A percentile compares a stretch with the other conserved stretches of the same genome.
These are phyloP conservation scores for Phytophthora melonis DNA, from an alignment of 352 stramenopile species.

Conservation along the genomic window DNA sequence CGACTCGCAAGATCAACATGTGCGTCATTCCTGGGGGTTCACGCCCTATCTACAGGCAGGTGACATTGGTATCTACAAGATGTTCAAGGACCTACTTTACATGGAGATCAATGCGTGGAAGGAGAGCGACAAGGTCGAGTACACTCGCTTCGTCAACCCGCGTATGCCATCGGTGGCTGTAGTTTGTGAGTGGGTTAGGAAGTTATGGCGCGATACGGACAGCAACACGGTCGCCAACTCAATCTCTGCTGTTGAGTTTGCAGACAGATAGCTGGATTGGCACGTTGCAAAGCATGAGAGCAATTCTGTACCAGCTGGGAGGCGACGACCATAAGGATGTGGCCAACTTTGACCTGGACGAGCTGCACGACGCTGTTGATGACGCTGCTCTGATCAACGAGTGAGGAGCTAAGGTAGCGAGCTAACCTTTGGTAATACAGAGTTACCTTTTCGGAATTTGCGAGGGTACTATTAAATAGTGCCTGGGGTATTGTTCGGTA, in stretches of 20 bases:
- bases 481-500: too few species aligned
- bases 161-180: not conserved
- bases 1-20: constrained; percentile 1
- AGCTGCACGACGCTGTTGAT: too few species aligned
- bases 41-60: constrained; percentile 11
- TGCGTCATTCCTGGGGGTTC: constrained; percentile 14
- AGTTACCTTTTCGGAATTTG: too few species aligned
- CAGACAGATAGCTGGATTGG: not conserved
- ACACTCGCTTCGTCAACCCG: constrained; percentile 11
- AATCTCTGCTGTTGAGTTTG: not conserved
- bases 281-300: not conserved
- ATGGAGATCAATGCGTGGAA: too few species aligned
- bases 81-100: constrained; percentile 25
- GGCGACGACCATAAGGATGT: too few species aligned
- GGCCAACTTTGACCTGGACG: too few species aligned
- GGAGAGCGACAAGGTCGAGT: constrained; percentile 16
- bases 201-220: constrained; percentile 7
- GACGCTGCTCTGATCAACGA: too few species aligned
- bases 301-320: too few species aligned
- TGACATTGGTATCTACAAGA: not conserved
- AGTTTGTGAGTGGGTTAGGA: not conserved
- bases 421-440: too few species aligned
- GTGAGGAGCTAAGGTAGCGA: too few species aligned
- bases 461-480: too few species aligned
- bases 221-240: not conserved